Conservation (phyloP, 202 grass and related monocot genomes). For the Eragrostis tef region DNA sequence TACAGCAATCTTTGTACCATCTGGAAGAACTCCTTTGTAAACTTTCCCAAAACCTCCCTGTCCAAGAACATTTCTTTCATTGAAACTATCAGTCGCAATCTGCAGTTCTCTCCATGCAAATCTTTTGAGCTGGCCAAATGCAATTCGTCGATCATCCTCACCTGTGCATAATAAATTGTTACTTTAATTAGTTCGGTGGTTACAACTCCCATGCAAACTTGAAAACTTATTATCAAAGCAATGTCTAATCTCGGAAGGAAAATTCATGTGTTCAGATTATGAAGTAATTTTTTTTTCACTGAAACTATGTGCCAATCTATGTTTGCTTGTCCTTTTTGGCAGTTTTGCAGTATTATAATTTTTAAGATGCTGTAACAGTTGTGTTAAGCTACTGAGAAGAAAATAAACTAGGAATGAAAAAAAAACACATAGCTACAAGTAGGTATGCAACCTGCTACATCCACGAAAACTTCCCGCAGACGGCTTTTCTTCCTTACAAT, state of each 20-base stretch:
- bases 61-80: conserved; percentile 93
- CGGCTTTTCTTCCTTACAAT: conserved; percentile 59
- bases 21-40: conserved; percentile 85
- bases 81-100: conserved; percentile 82
- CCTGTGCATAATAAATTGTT: conserved; percentile 50
- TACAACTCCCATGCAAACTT: conserved; percentile 11
- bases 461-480: conserved; percentile 76
- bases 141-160: conserved; percentile 85
- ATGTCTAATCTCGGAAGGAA: not conserved
- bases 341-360: conserved; percentile 15
- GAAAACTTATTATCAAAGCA: not conserved
- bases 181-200: conserved; percentile 30
- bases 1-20: conserved; percentile 81
- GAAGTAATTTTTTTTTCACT: conserved; percentile 1
- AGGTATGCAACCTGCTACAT: conserved; percentile 71
- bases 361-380: not conserved
- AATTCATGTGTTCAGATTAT: conserved; percentile 7
- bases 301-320: not conserved
- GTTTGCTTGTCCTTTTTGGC: conserved; percentile 30
- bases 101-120: conserved; percentile 89
- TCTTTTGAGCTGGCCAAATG: conserved; percentile 95
- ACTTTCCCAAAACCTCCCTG: conserved; percentile 97
- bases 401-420: not conserved
- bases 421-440: conserved; percentile 29
- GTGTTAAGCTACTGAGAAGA: conserved; percentile 25